These are phyloP conservation scores for Arabidopsis lyrata DNA, from an alignment of 441 rosid genomes.

Conservation along the genomic window DNA sequence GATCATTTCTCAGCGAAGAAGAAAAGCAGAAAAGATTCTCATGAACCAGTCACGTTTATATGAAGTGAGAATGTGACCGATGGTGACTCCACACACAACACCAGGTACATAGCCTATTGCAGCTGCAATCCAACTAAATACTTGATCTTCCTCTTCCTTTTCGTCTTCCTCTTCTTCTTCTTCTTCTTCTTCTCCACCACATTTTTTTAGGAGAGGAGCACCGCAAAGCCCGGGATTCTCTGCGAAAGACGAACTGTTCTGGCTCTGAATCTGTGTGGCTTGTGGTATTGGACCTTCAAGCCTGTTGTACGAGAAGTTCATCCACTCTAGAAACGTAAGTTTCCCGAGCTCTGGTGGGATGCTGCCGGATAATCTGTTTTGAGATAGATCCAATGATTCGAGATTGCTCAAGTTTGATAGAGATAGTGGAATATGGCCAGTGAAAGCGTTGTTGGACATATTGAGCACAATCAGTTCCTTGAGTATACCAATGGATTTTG, in stretches of 20 bases:
- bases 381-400: constrained; percentile 41
- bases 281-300: constrained; percentile 45
- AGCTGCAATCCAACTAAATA: constrained; percentile 24
- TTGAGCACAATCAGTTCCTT: constrained; percentile 43
- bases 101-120: constrained; percentile 28
- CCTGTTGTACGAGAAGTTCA: constrained; percentile 38
- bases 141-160: neutral
- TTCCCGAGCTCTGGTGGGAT: constrained; percentile 46
- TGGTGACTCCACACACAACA: neutral
- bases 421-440: constrained; percentile 16
- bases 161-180: neutral
- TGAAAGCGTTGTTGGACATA: constrained; percentile 35
- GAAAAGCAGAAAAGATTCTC: neutral
- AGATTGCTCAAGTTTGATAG: constrained; percentile 13
- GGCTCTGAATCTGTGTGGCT: constrained; percentile 26
- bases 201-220: neutral
- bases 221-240: constrained; percentile 21
- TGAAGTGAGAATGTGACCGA: neutral
- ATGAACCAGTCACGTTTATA: constrained; percentile 6
- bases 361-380: constrained; percentile 40
- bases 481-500: constrained; percentile 39
- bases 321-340: constrained; percentile 13
- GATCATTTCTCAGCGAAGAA: too few species aligned
- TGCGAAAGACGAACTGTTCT: neutral
- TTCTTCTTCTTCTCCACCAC: neutral